A percentile compares a stretch with the other conserved stretches of the same genome.
Conservation (phyloP, 192 early-diverging fungal species). For the Linnemannia exigua region DNA sequence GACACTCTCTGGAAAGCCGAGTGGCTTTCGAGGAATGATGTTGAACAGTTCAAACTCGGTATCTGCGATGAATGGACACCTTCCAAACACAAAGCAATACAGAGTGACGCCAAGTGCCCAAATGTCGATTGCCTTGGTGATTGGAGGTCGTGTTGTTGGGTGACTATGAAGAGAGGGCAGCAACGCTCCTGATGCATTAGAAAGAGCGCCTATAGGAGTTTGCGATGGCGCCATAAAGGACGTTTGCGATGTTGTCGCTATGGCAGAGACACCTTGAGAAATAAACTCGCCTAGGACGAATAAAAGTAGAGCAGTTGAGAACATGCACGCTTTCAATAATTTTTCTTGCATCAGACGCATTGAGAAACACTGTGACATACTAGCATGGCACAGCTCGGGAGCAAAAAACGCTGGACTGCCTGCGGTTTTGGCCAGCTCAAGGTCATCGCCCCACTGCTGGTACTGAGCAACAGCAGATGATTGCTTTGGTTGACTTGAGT, state of each 20-base stretch:
- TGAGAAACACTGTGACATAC: slow-evolving; percentile 27
- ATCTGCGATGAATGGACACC: slow-evolving; percentile 93
- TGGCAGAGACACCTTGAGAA: slow-evolving; percentile 21
- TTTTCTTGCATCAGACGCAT: not conserved
- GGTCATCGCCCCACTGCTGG: slow-evolving; percentile 72
- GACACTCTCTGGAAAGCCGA: slow-evolving; percentile 67
- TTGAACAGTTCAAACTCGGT: slow-evolving; percentile 99
- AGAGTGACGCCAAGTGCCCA: slow-evolving; percentile 99
- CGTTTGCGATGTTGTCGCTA: slow-evolving; percentile 36
- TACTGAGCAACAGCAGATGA: slow-evolving; percentile 58
- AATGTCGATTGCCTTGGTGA: slow-evolving; percentile 93
- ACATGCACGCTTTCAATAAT: not conserved
- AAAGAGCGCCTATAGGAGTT: slow-evolving; percentile 10
- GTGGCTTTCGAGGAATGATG: slow-evolving; percentile 83
- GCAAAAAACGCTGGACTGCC: slow-evolving; percentile 99
- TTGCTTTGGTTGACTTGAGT: slow-evolving; percentile 22
- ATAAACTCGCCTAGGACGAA: slow-evolving; percentile 35
- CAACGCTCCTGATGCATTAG: slow-evolving; percentile 7
- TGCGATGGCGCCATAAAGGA: slow-evolving; percentile 29
- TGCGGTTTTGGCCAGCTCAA: slow-evolving; percentile 94
- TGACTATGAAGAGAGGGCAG: slow-evolving; percentile 9
- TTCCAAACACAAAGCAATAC: slow-evolving; percentile 95
- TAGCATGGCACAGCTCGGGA: slow-evolving; percentile 92
- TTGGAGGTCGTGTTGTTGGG: slow-evolving; percentile 56
- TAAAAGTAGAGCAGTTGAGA: too few relatives aligned